Evolutionary conservation across 495 filamentous ascomycete species (phyloP).

Genomic region (Penicillium waksmanii): DNA sequence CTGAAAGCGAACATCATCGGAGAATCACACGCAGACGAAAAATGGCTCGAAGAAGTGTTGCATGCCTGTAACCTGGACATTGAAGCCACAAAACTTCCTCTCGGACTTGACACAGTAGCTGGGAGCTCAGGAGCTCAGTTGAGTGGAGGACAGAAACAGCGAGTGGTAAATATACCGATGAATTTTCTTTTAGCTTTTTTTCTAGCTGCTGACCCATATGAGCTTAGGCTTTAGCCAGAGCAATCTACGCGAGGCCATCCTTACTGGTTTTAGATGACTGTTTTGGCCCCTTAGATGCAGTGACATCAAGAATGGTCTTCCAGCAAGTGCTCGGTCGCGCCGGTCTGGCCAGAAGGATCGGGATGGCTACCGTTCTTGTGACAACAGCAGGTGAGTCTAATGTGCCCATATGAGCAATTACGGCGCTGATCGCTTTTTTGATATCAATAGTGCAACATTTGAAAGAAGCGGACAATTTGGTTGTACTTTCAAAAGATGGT

Average conservation of each 20-base stretch:
- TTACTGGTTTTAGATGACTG: slow-evolving; percentile 52
- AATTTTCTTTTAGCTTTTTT: too few relatives aligned
- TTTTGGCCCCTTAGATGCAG: slow-evolving; percentile 50
- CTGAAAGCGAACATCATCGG: slow-evolving; percentile 44
- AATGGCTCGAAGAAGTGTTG: slow-evolving; percentile 46
- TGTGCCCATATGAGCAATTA: too few relatives aligned
- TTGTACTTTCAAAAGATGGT: too few relatives aligned
- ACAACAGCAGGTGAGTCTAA: slow-evolving; percentile 12
- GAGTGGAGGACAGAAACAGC: slow-evolving; percentile 44
- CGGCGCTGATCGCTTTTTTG: too few relatives aligned
- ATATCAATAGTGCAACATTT: too few relatives aligned
- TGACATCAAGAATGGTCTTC: slow-evolving; percentile 51
- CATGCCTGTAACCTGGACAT: slow-evolving; percentile 37
- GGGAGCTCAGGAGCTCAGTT: slow-evolving; percentile 34
- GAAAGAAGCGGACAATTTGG: too few relatives aligned
- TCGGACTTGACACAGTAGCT: slow-evolving; percentile 30
- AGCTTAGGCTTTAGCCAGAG: slow-evolving; percentile 43
- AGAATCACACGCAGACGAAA: slow-evolving; percentile 24
- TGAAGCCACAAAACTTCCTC: slow-evolving; percentile 37
- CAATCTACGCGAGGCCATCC: slow-evolving; percentile 44
- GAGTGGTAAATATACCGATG: slow-evolving; percentile 10
- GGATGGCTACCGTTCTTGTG: slow-evolving; percentile 11
- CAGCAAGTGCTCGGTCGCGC: slow-evolving; percentile 36
- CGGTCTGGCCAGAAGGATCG: slow-evolving; percentile 10
- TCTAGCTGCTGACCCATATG: too few relatives aligned